phyloP scores from a whole-genome alignment of 192 early-diverging fungal genomes.

The Coemansia sp. region DNA sequence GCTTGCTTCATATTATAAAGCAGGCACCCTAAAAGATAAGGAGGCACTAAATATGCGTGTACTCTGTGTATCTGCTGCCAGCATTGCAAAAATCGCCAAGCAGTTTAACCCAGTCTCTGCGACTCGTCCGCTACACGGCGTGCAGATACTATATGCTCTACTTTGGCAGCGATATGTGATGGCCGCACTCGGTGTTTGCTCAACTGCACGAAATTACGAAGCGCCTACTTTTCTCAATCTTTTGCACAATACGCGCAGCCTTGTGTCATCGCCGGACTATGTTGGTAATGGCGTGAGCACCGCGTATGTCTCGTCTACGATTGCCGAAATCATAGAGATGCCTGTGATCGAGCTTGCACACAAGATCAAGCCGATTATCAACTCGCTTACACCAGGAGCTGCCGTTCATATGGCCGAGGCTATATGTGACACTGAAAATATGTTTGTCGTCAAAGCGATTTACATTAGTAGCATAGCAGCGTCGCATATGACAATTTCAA shows the following conservation, averaged over 20 bases:
- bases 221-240: slow-evolving; percentile 22
- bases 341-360: slow-evolving; percentile 19
- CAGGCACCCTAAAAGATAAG: neutral
- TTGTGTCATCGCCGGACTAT: slow-evolving; percentile 17
- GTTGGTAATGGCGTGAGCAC: slow-evolving; percentile 32
- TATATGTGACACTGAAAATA: slow-evolving; percentile 5
- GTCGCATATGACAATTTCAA: slow-evolving; percentile 22
- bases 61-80: slow-evolving; percentile 12
- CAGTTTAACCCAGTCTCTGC: slow-evolving; percentile 2
- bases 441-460: slow-evolving; percentile 16
- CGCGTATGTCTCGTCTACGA: slow-evolving; percentile 10
- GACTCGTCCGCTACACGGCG: slow-evolving; percentile 13
- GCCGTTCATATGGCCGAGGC: slow-evolving; percentile 12
- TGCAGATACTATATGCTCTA: slow-evolving; percentile 29
- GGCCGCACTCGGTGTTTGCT: neutral
- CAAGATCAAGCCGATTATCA: slow-evolving; percentile 18
- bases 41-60: slow-evolving; percentile 9
- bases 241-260: slow-evolving; percentile 18
- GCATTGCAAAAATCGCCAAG: slow-evolving; percentile 11
- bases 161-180: slow-evolving; percentile 28
- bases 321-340: slow-evolving; percentile 9
- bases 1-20: slow-evolving; percentile 3
- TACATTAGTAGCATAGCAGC: slow-evolving; percentile 8
- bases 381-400: slow-evolving; percentile 27
- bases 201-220: neutral